Evolutionary conservation across 495 filamentous ascomycete genomes (phyloP), one percentile per base, ranked within the genome.

Genomic region (Podospora fimiseda): DNA sequence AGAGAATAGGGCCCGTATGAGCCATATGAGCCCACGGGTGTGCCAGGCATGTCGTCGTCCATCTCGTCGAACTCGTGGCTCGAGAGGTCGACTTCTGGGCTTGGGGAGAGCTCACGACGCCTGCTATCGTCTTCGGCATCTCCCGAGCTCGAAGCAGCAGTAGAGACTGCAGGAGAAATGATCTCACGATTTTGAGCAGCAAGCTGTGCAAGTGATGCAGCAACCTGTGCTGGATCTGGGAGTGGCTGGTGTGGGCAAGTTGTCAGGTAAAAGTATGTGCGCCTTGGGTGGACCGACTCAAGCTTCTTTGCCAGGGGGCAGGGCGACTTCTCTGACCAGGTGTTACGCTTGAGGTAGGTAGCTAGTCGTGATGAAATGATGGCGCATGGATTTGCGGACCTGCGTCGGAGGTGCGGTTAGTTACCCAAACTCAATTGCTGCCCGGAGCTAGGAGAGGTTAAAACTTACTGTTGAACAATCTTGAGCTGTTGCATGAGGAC

Each of bases 251-350:
- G 88, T 44, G 87, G 83, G 55, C 73, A 82, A 7, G 88, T 95
- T 36, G 89, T 93, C 45, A 98, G 81, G 70, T 88, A 96, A 68
- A 91, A 98, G 71, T 95, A 98, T 48, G 95, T 90, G 71, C 93
- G 89, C 62, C 89, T 87, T 20, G 93, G 93, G 62, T 97, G 92
- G 36, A 92, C 85, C 23, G 88, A 82, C 62, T 95, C 86, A 51
- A 96, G 82, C 71, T 94, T 89, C 70, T 97, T 98, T 37, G 85
- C 88, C 43, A 97, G 66, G 3, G 95, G 90, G 67, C 93, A 97
- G 3, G 87, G 89, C 39, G 87, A 73, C 18, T 85, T 70, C 18
- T 87, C 83, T 1, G 84, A 85, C 90, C 90, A 96, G 57, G 71
- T 70, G 20, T 87, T 69, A 53, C 93, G 87, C 74, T 91, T 90